Conservation (phyloP, 768 basidiomycete species). For the Kwoniella pini region DNA sequence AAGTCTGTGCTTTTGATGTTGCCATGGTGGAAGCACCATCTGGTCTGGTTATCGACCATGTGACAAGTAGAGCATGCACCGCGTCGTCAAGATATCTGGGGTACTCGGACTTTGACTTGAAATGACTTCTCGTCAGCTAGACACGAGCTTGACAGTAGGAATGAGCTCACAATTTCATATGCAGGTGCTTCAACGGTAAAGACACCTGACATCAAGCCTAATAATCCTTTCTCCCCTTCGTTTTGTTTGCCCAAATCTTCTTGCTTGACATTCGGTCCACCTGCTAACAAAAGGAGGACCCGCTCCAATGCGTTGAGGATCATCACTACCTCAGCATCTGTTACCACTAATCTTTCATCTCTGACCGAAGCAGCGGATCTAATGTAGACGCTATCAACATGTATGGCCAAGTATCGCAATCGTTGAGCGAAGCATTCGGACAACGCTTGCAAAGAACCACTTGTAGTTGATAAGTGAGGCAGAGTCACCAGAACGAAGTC, state of each 20-base stretch:
- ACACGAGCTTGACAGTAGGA: conserved; percentile 45
- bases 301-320: conserved; percentile 81
- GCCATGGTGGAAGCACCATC: conserved; percentile 3
- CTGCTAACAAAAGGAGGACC: conserved; percentile 60
- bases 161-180: conserved; percentile 55
- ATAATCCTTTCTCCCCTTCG: conserved; percentile 62
- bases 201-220: conserved; percentile 89
- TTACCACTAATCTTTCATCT: conserved; percentile 11
- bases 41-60: conserved; percentile 62
- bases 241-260: conserved; percentile 33
- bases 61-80: conserved; percentile 71
- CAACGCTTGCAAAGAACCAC: conserved; percentile 67
- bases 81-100: conserved; percentile 72
- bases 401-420: conserved; percentile 60
- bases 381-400: conserved; percentile 53
- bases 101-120: conserved; percentile 65
- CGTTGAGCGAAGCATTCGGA: conserved; percentile 78
- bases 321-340: conserved; percentile 63
- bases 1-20: conserved; percentile 59
- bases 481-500: conserved; percentile 92
- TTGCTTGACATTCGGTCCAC: conserved; percentile 53
- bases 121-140: background rate
- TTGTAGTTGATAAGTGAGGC: conserved; percentile 72
- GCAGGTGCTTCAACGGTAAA: conserved; percentile 61
- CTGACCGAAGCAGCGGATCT: conserved; percentile 44